Percentiles rank a stretch among this genome's conserved stretches.
Evolutionary conservation across 2,329 filamentous ascomycete genomes (phyloP).

Genomic region (Penicillium sp.): DNA sequence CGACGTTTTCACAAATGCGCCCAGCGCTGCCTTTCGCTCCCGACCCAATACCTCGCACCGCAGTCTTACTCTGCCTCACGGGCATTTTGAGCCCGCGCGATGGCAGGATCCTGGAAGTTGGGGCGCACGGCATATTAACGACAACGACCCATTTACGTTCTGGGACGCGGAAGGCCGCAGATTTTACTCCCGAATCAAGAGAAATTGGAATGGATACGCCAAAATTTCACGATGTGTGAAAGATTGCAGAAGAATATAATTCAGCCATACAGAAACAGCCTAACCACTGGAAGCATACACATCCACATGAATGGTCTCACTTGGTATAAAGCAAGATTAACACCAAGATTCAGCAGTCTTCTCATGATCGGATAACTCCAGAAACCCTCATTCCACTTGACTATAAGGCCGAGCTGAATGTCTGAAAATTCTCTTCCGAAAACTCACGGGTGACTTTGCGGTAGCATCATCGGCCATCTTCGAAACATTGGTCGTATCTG

Average conservation of each 20-base stretch:
- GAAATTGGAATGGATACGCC: slow-evolving; percentile 7
- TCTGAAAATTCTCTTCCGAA: slow-evolving; percentile 3
- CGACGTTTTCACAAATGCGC: background rate
- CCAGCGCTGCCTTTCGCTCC: background rate
- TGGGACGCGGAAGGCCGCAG: slow-evolving; percentile 5
- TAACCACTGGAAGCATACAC: too few relatives aligned
- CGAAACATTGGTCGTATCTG: too few relatives aligned
- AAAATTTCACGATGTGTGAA: background rate
- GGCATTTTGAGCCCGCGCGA: slow-evolving; percentile 7
- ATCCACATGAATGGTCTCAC: too few relatives aligned
- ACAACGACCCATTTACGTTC: slow-evolving; percentile 12
- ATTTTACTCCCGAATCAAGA: slow-evolving; percentile 6
- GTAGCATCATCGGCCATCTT: background rate
- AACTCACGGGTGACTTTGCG: background rate
- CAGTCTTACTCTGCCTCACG: background rate
- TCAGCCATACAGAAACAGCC: too few relatives aligned
- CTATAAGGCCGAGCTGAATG: background rate
- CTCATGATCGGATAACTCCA: too few relatives aligned
- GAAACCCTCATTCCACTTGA: too few relatives aligned
- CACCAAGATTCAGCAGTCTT: too few relatives aligned
- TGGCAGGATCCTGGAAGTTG: slow-evolving; percentile 11
- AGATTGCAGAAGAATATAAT: too few relatives aligned
- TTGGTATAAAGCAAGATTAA: too few relatives aligned
- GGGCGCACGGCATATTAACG: slow-evolving; percentile 15
- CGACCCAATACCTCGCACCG: background rate